Percentiles rank a stretch among this genome's conserved stretches.
phyloP scores from a whole-genome alignment of 768 basidiomycete genomes.

The Dioszegia aurantiaca region DNA sequence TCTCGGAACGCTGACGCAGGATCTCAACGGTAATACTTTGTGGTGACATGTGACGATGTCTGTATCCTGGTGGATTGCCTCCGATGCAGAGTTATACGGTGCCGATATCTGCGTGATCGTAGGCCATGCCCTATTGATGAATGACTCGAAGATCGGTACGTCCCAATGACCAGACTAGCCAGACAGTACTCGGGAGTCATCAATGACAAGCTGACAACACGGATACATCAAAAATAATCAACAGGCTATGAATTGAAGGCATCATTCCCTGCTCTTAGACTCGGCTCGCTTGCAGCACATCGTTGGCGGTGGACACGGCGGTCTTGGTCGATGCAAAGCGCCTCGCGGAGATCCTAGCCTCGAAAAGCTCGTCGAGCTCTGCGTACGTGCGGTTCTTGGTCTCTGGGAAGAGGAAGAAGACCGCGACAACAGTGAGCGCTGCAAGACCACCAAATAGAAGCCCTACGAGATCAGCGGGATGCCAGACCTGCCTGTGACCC shows the following conservation, averaged over 20 bases:
- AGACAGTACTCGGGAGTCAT: too few species aligned
- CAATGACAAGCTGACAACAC: too few species aligned
- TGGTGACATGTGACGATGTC: too few species aligned
- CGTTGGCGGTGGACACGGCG: constrained; percentile 9
- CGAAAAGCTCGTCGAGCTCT: constrained; percentile 50
- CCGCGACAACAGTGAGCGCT: constrained; percentile 5
- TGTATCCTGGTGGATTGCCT: too few species aligned
- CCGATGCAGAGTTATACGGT: too few species aligned
- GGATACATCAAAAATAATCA: too few species aligned
- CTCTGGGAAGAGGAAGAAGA: constrained; percentile 31
- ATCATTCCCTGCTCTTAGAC: background rate
- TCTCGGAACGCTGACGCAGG: constrained; percentile 10
- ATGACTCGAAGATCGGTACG: too few species aligned
- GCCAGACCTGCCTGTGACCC: background rate
- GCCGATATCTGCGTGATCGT: too few species aligned
- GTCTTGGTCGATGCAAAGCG: constrained; percentile 35
- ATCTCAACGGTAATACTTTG: constrained; percentile 1
- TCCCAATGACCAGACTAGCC: too few species aligned
- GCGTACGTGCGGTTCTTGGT: constrained; percentile 33
- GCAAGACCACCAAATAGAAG: constrained; percentile 20
- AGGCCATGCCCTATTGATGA: too few species aligned
- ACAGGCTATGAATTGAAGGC: too few species aligned
- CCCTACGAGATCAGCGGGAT: constrained; percentile 12
- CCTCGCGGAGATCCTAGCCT: constrained; percentile 39
- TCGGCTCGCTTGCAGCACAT: constrained; percentile 2